Percentiles rank a stretch among this genome's conserved stretches.
Evolutionary conservation across 75 land plant genomes (phyloP).

Genomic region (Picea sitchensis): DNA sequence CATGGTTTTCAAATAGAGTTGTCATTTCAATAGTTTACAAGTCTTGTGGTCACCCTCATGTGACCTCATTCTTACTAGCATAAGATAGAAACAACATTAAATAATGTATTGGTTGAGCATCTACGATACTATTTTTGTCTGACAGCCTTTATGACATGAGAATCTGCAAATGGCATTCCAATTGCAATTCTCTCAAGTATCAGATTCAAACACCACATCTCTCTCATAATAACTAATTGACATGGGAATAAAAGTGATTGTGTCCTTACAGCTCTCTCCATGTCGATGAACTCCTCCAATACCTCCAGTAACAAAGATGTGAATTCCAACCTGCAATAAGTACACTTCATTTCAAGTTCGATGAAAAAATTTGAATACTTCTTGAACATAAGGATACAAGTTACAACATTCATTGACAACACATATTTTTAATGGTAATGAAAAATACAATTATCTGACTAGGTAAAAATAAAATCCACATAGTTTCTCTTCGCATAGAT

Average conservation of each 20-base stretch:
- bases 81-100: not conserved
- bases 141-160: not conserved
- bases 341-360: not conserved
- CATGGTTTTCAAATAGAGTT: not conserved
- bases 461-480: not conserved
- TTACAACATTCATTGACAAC: not conserved
- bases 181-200: not conserved
- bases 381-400: not conserved
- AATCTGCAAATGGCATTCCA: not conserved
- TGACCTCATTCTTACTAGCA: not conserved
- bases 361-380: not conserved
- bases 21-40: not conserved
- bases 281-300: constrained; percentile 97
- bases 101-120: not conserved
- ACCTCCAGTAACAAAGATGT: constrained; percentile 93
- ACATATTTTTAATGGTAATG: not conserved
- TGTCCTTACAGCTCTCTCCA: constrained; percentile 77
- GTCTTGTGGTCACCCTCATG: not conserved
- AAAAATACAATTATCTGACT: not conserved
- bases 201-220: not conserved
- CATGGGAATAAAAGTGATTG: not conserved
- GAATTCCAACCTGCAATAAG: constrained; percentile 73
- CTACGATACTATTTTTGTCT: not conserved
- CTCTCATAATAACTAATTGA: not conserved
- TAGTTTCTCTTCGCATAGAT: not conserved